Percentiles rank a stretch among this genome's conserved stretches.
Evolutionary conservation across 148 eudicot species (phyloP).

Genomic region (Chenopodium quinoa): DNA sequence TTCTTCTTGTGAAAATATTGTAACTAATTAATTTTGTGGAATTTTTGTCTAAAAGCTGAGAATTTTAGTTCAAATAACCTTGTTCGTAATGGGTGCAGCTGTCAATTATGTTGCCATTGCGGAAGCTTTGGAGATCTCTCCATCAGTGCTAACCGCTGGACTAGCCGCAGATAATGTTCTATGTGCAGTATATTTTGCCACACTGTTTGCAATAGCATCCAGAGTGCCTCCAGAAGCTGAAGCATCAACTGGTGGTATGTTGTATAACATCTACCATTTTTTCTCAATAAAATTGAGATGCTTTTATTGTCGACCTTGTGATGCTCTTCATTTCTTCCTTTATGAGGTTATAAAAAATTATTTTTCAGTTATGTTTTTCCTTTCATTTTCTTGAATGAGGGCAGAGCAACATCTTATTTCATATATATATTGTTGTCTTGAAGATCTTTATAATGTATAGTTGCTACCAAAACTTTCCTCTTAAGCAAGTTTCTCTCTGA

Average conservation of each 20-base stretch:
- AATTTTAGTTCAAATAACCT: slow-evolving; percentile 23
- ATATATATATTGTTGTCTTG: not conserved
- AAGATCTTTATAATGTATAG: not conserved
- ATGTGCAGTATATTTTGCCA: slow-evolving; percentile 77
- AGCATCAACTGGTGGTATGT: slow-evolving; percentile 50
- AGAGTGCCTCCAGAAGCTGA: slow-evolving; percentile 72
- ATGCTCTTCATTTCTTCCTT: not conserved
- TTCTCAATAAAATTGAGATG: not conserved
- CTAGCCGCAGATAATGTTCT: slow-evolving; percentile 96
- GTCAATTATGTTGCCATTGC: slow-evolving; percentile 88
- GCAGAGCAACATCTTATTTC: not conserved
- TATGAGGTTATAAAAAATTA: not conserved
- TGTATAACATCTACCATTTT: not conserved
- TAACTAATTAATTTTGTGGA: no score
- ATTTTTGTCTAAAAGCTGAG: not conserved
- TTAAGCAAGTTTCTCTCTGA: not conserved
- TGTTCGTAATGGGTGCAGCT: slow-evolving; percentile 49
- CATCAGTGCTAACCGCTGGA: slow-evolving; percentile 90
- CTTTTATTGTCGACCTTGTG: not conserved
- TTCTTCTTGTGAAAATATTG: not conserved
- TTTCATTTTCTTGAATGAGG: not conserved
- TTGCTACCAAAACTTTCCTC: not conserved
- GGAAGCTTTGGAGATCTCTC: slow-evolving; percentile 70
- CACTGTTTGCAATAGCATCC: slow-evolving; percentile 77
- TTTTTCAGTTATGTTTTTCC: no score